Percentiles rank a stretch among this genome's conserved stretches.
Conservation (phyloP, 2,329 filamentous ascomycete species). For the Cladophialophora yegresii region DNA sequence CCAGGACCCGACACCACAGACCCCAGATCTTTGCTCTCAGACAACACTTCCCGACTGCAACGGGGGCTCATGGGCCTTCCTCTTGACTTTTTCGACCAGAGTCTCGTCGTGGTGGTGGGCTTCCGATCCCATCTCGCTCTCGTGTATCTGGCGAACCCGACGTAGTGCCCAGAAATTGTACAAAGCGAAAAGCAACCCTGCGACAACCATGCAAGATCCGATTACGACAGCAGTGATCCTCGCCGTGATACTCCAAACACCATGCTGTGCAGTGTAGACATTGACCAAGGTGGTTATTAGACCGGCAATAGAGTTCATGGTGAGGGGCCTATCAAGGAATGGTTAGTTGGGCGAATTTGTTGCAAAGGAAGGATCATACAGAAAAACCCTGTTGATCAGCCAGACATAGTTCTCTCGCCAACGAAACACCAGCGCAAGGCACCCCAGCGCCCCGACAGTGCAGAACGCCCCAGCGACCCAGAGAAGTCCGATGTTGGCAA, state of each 20-base stretch:
- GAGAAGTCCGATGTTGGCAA: conserved; percentile 47
- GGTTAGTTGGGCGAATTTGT: conserved; percentile 9
- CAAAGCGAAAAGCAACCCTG: conserved; percentile 39
- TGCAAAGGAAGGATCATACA: conserved; percentile 37
- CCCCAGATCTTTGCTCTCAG: not conserved
- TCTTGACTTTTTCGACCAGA: conserved; percentile 31
- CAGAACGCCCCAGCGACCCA: conserved; percentile 51
- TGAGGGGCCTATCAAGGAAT: conserved; percentile 35
- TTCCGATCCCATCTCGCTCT: conserved; percentile 38
- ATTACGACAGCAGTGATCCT: conserved; percentile 38
- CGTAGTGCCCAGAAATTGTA: conserved; percentile 45
- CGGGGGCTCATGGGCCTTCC: conserved; percentile 27
- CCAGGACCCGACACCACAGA: not conserved
- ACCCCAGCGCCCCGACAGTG: conserved; percentile 46
- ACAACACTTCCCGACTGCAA: conserved; percentile 27
- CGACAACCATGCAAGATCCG: conserved; percentile 32
- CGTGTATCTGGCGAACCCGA: conserved; percentile 41
- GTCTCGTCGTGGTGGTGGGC: conserved; percentile 25
- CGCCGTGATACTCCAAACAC: conserved; percentile 40
- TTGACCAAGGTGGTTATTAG: conserved; percentile 54
- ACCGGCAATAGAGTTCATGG: conserved; percentile 54
- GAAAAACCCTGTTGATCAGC: conserved; percentile 56
- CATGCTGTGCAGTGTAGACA: conserved; percentile 45
- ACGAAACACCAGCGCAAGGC: conserved; percentile 49
- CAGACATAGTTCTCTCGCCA: conserved; percentile 57